A percentile compares a stretch with the other conserved stretches of the same genome.
phyloP scores from a whole-genome alignment of 495 filamentous ascomycete genomes.

The Lichina pygmaea region DNA sequence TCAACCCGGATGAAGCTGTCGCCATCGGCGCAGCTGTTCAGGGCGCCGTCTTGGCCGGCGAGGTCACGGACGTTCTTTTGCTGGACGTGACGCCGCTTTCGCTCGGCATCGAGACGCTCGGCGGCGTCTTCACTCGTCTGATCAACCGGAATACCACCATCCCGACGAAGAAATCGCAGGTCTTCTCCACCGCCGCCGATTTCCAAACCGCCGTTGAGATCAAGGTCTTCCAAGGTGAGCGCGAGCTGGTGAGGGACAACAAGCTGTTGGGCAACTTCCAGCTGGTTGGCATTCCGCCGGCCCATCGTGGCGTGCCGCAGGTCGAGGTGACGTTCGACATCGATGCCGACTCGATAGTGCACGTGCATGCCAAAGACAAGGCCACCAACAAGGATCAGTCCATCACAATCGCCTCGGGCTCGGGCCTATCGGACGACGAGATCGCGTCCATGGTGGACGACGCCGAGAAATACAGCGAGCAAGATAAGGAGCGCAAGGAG shows the following conservation, averaged over 20 bases:
- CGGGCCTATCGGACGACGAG: slow-evolving; percentile 82
- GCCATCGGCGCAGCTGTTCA: slow-evolving; percentile 96
- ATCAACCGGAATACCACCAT: slow-evolving; percentile 99
- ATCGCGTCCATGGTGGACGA: slow-evolving; percentile 94
- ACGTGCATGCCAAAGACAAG: slow-evolving; percentile 98
- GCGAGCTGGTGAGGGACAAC: slow-evolving; percentile 97
- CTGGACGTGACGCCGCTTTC: slow-evolving; percentile 95
- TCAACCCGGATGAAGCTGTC: slow-evolving; percentile 98
- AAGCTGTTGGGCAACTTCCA: slow-evolving; percentile 99
- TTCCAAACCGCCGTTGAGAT: slow-evolving; percentile 99
- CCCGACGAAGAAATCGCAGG: slow-evolving; percentile 97
- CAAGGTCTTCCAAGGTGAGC: slow-evolving; percentile 99
- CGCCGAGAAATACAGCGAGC: slow-evolving; percentile 84
- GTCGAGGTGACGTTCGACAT: slow-evolving; percentile 99
- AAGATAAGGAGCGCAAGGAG: slow-evolving; percentile 89
- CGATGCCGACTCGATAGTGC: slow-evolving; percentile 94
- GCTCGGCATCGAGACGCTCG: slow-evolving; percentile 97
- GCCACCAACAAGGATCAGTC: slow-evolving; percentile 98
- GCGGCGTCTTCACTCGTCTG: slow-evolving; percentile 95
- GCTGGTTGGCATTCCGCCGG: slow-evolving; percentile 90
- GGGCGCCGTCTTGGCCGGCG: slow-evolving; percentile 87
- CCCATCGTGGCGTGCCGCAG: slow-evolving; percentile 92
- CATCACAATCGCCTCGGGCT: slow-evolving; percentile 95
- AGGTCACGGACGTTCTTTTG: slow-evolving; percentile 86
- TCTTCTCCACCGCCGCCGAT: slow-evolving; percentile 94